These are phyloP conservation scores for Exophiala bonariae DNA, from an alignment of 2,329 filamentous ascomycete genomes.

Conservation along the genomic window DNA sequence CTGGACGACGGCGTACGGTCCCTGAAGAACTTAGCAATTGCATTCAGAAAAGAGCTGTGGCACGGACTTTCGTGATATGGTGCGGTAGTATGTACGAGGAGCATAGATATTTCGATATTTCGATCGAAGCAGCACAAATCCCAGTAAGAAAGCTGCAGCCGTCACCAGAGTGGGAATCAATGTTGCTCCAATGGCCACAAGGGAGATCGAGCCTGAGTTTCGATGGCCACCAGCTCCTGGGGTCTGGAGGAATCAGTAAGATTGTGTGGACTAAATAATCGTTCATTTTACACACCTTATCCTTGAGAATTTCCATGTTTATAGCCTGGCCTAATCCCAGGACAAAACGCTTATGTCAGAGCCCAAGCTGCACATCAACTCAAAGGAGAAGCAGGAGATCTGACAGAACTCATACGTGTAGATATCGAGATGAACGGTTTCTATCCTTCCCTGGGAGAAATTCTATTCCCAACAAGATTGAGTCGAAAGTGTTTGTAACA, in stretches of 20 bases:
- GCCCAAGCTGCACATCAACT: too few relatives aligned
- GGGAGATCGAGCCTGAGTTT: constrained; percentile 45
- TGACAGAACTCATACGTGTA: too few relatives aligned
- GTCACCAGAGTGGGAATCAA: constrained; percentile 48
- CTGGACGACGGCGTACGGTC: constrained; percentile 29
- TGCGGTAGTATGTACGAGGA: constrained; percentile 37
- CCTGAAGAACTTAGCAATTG: constrained; percentile 3
- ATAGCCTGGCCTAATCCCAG: neutral
- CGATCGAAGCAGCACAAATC: constrained; percentile 49
- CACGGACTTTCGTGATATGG: constrained; percentile 35
- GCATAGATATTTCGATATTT: constrained; percentile 49
- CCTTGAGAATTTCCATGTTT: constrained; percentile 16
- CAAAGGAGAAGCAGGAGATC: too few relatives aligned
- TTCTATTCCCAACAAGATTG: too few relatives aligned
- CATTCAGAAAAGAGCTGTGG: neutral
- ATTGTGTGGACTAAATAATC: neutral
- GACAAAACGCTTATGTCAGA: too few relatives aligned
- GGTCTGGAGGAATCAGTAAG: constrained; percentile 6
- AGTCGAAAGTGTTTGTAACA: too few relatives aligned
- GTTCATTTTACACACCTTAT: constrained; percentile 12
- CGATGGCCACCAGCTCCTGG: constrained; percentile 21
- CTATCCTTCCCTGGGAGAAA: too few relatives aligned
- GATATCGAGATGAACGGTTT: too few relatives aligned
- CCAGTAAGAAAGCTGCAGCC: constrained; percentile 42
- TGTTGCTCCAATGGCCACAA: constrained; percentile 50